Conservation (phyloP, 371 early-diverging fungal genomes). For the Mucor ambiguus region DNA sequence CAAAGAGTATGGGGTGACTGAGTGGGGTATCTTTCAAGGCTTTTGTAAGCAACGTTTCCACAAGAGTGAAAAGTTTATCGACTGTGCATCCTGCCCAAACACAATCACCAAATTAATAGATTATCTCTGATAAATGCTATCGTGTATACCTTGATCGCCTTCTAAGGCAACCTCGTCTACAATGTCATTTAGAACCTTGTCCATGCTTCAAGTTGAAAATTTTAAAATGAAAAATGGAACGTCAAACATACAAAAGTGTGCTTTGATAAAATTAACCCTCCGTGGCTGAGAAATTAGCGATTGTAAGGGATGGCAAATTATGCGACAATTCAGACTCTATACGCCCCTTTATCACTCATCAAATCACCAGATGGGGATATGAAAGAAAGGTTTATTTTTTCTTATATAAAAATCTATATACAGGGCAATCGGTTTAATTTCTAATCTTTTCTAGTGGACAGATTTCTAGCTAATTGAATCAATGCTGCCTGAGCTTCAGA, state of each 20-base stretch:
- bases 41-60: not conserved
- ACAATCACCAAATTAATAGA: not conserved
- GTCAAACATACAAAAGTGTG: not conserved
- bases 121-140: not conserved
- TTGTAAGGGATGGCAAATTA: not conserved
- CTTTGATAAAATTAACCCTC: not conserved
- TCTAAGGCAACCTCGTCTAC: conserved; percentile 17
- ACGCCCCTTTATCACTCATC: not conserved
- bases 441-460: conserved; percentile 39
- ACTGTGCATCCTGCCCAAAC: conserved; percentile 13
- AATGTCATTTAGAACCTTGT: conserved; percentile 5
- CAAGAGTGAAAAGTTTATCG: conserved; percentile 1
- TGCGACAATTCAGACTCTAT: too few species aligned
- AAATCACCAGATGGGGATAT: not conserved
- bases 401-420: conserved; percentile 2
- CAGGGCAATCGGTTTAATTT: not conserved
- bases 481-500: conserved; percentile 72
- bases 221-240: not conserved
- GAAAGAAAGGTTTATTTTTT: not conserved
- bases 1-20: not conserved
- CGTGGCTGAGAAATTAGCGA: not conserved
- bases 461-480: conserved; percentile 59
- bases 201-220: not conserved
- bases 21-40: not conserved
- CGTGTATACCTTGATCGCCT: conserved; percentile 15